phyloP scores from a whole-genome alignment of 495 filamentous ascomycete genomes.

The Aspergillus carlsbadensis region DNA sequence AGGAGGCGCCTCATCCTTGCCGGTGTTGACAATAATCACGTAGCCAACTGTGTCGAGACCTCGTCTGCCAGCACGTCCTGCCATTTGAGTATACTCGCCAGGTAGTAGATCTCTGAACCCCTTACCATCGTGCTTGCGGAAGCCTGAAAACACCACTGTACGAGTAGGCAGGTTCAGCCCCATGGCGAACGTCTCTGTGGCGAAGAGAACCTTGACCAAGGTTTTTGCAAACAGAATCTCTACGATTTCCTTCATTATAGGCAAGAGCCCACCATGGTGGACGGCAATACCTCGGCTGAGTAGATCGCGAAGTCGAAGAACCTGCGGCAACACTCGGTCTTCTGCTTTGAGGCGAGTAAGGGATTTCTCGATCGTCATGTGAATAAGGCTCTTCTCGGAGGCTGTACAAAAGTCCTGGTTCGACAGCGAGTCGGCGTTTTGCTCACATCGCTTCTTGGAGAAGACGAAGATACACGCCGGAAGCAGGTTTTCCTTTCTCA shows the following conservation, averaged over 20 bases:
- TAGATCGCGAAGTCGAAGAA: conserved; percentile 80
- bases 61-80: conserved; percentile 88
- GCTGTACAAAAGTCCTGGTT: conserved; percentile 93
- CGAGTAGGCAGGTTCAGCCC: conserved; percentile 92
- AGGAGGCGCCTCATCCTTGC: conserved; percentile 85
- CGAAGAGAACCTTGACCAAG: conserved; percentile 93
- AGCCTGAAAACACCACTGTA: conserved; percentile 97
- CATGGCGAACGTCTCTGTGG: conserved; percentile 99
- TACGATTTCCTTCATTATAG: conserved; percentile 97
- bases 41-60: conserved; percentile 89
- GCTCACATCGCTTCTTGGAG: conserved; percentile 94
- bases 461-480: conserved; percentile 98
- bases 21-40: conserved; percentile 86
- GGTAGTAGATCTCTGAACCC: conserved; percentile 86
- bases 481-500: conserved; percentile 81
- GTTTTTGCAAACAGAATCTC: conserved; percentile 96
- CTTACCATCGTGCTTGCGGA: conserved; percentile 92
- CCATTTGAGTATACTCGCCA: conserved; percentile 99
- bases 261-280: conserved; percentile 91
- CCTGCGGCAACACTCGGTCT: conserved; percentile 85
- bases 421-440: conserved; percentile 91
- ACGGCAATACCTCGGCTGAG: conserved; percentile 89
- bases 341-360: conserved; percentile 89
- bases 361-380: conserved; percentile 97
- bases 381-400: conserved; percentile 89